Percentiles rank a stretch among this genome's conserved stretches.
Evolutionary conservation across 768 basidiomycete genomes (phyloP).

Genomic region (Neoboletus subvelutipes): DNA sequence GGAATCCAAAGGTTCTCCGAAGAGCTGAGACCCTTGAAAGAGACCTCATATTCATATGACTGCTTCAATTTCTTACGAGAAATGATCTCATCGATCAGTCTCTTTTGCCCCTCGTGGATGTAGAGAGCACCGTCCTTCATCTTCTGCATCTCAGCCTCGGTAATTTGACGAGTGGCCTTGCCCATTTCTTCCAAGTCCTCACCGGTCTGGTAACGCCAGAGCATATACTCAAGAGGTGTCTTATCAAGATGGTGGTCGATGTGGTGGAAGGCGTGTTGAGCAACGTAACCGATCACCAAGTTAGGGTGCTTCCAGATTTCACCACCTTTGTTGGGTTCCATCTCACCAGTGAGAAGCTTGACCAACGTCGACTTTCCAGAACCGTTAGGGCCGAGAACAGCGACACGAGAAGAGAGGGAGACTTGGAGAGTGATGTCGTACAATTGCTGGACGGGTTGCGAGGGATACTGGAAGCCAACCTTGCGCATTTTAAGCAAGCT

Average conservation of each 20-base stretch:
- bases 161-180: conserved; percentile 87
- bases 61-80: conserved; percentile 98
- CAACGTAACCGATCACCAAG: conserved; percentile 98
- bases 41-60: conserved; percentile 97
- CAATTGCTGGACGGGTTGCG: conserved; percentile 82
- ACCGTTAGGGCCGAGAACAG: conserved; percentile 97
- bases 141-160: conserved; percentile 86
- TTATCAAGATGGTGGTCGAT: conserved; percentile 98
- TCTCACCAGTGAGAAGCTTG: conserved; percentile 94
- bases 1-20: conserved; percentile 98
- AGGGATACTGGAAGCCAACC: conserved; percentile 96
- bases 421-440: conserved; percentile 96
- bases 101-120: conserved; percentile 92
- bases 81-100: conserved; percentile 89
- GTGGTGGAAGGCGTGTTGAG: conserved; percentile 99
- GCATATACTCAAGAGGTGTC: conserved; percentile 98
- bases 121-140: conserved; percentile 93
- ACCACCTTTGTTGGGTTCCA: conserved; percentile 95
- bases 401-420: conserved; percentile 97
- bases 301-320: conserved; percentile 99
- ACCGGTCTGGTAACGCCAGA: conserved; percentile 99
- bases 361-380: conserved; percentile 98
- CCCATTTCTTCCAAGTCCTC: conserved; percentile 96
- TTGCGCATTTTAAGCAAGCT: conserved; percentile 95
- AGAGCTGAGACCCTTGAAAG: conserved; percentile 91